Evolutionary conservation across 176 grass and related monocot species (phyloP).

Genomic region (Aegilops umbellulata): DNA sequence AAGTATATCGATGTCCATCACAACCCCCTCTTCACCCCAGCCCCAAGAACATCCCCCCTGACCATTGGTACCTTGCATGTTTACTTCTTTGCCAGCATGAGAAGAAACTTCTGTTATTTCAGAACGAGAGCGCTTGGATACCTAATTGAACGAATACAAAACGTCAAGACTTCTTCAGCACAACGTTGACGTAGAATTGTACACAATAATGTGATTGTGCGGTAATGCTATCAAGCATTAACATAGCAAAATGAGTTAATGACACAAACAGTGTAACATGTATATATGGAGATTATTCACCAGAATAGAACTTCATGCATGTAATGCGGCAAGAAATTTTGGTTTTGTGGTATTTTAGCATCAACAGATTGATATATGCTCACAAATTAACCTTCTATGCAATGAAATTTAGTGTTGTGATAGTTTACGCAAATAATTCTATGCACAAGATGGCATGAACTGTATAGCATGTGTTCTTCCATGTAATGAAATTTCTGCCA

Average conservation of each 20-base stretch:
- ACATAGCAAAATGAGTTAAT: neutral
- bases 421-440: neutral
- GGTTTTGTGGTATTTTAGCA: conserved; percentile 5
- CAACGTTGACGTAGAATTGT: neutral
- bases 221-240: neutral
- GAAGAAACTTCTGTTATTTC: conserved; percentile 55
- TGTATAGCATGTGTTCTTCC: neutral
- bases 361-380: neutral
- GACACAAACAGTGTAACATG: conserved; percentile 8
- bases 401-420: too few species aligned
- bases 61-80: conserved; percentile 44
- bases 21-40: conserved; percentile 69
- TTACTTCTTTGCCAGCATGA: conserved; percentile 66
- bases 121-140: conserved; percentile 58
- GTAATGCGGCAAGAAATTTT: conserved; percentile 9
- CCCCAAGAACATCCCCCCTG: conserved; percentile 66
- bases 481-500: neutral
- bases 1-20: conserved; percentile 79
- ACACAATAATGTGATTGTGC: conserved; percentile 2
- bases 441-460: neutral
- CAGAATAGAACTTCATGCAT: conserved; percentile 1
- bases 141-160: conserved; percentile 52
- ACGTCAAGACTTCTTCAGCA: conserved; percentile 4
- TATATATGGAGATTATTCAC: conserved; percentile 29
- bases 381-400: neutral